These are phyloP conservation scores for Xylaria sp. DNA, from an alignment of 495 filamentous ascomycete species.

Conservation along the genomic window DNA sequence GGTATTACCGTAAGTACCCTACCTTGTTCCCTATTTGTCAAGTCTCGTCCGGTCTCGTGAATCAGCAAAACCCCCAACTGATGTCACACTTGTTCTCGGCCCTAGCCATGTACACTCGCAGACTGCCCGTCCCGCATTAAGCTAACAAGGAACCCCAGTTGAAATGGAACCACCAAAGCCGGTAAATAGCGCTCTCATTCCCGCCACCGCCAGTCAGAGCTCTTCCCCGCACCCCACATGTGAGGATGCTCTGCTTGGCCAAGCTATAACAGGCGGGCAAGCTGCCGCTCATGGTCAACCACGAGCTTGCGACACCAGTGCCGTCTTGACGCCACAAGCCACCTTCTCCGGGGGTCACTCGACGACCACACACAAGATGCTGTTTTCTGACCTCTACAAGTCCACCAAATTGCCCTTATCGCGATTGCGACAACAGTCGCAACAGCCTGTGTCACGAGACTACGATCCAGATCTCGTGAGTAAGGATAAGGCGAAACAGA, in stretches of 20 bases:
- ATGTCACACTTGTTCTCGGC: conserved; percentile 25
- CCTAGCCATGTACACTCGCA: conserved; percentile 10
- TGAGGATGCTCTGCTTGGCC: conserved; percentile 30
- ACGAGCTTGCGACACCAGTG: conserved; percentile 14
- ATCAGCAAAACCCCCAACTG: conserved; percentile 6
- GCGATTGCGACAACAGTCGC: conserved; percentile 47
- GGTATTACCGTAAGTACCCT: background rate
- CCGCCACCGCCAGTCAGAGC: conserved; percentile 39
- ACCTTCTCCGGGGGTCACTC: conserved; percentile 32
- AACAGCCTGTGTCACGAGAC: conserved; percentile 39
- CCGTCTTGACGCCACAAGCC: conserved; percentile 15
- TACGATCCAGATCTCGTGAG: conserved; percentile 62
- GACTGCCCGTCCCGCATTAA: conserved; percentile 20
- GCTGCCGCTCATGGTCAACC: conserved; percentile 22
- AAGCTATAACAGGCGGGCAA: conserved; percentile 35
- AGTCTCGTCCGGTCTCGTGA: conserved; percentile 5
- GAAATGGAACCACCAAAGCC: conserved; percentile 32
- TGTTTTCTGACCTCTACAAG: conserved; percentile 47
- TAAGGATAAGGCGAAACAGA: conserved; percentile 60
- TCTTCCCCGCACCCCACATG: conserved; percentile 42
- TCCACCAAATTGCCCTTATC: conserved; percentile 45
- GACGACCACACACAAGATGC: conserved; percentile 40
- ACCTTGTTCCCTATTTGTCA: conserved; percentile 23
- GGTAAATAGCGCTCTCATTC: conserved; percentile 36
- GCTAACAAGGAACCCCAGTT: conserved; percentile 24